Evolutionary conservation across 1,284 basidiomycete species (phyloP).

Genomic region (Fomitopsis palustris): DNA sequence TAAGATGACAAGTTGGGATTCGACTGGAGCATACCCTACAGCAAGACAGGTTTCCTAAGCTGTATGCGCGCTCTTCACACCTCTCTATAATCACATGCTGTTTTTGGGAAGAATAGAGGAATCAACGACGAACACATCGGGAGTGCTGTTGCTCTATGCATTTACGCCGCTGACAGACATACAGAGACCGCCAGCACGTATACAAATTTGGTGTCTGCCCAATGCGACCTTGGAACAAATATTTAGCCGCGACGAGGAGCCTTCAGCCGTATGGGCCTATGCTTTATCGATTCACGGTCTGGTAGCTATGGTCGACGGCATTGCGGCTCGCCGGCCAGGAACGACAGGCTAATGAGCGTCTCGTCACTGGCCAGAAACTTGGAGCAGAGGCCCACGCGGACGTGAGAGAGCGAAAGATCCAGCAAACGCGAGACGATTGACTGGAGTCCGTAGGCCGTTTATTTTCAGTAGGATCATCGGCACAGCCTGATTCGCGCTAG

Average conservation of each 20-base stretch:
- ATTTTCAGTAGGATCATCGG: not conserved
- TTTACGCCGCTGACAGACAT: too few relatives aligned
- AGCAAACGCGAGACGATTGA: not conserved
- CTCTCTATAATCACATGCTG: not conserved
- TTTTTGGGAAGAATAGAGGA: not conserved
- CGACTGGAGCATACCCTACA: too few relatives aligned
- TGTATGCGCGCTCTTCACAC: not conserved
- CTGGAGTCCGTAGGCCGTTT: not conserved
- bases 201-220: too few relatives aligned
- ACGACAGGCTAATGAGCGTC: not conserved
- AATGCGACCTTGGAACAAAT: too few relatives aligned
- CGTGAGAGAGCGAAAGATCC: not conserved
- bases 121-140: too few relatives aligned
- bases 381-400: not conserved
- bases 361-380: not conserved
- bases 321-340: not conserved
- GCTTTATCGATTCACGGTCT: not conserved
- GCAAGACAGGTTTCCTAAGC: too few relatives aligned
- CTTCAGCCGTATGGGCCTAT: too few relatives aligned
- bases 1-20: too few relatives aligned
- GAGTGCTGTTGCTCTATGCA: too few relatives aligned
- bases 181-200: too few relatives aligned
- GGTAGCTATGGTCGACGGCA: not conserved
- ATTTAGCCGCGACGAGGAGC: too few relatives aligned
- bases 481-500: not conserved